These are phyloP conservation scores for Macadamia tetraphylla DNA, from an alignment of 164 flowering plant species.

Conservation along the genomic window DNA sequence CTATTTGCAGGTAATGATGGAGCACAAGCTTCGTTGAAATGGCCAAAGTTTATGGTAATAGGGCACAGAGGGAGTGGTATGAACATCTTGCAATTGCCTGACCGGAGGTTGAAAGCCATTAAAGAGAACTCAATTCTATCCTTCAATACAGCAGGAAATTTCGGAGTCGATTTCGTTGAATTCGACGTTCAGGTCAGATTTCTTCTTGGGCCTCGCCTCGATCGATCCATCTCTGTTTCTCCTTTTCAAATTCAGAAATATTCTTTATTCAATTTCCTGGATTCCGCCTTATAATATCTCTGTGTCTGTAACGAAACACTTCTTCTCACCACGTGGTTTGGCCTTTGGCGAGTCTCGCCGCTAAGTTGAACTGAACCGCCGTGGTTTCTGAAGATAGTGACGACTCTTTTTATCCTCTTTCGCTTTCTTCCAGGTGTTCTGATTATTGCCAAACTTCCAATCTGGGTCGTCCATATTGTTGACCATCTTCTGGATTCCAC, in stretches of 20 bases:
- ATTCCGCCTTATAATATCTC: no score
- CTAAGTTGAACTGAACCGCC: no score
- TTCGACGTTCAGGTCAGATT: conserved; percentile 80
- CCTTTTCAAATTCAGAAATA: background rate
- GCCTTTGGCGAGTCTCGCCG: no score
- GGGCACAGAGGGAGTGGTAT: conserved; percentile 90
- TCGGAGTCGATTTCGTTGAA: conserved; percentile 63
- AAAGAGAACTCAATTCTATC: conserved; percentile 78
- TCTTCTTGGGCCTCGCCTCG: background rate
- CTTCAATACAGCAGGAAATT: conserved; percentile 55
- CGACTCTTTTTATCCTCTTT: no score
- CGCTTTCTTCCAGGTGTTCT: no score
- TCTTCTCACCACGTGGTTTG: no score
- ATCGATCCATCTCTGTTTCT: background rate
- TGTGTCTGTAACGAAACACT: no score
- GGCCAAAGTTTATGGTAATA: conserved; percentile 50
- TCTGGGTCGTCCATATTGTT: no score
- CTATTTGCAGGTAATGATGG: conserved; percentile 17
- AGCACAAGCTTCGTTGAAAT: conserved; percentile 7
- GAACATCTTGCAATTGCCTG: conserved; percentile 61
- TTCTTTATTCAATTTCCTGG: no score
- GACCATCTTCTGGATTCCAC: no score
- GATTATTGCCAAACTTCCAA: no score
- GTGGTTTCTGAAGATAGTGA: no score
- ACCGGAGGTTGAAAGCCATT: conserved; percentile 52